Conservation (phyloP, 2,329 filamentous ascomycete genomes). For the Ascochyta rabiei region DNA sequence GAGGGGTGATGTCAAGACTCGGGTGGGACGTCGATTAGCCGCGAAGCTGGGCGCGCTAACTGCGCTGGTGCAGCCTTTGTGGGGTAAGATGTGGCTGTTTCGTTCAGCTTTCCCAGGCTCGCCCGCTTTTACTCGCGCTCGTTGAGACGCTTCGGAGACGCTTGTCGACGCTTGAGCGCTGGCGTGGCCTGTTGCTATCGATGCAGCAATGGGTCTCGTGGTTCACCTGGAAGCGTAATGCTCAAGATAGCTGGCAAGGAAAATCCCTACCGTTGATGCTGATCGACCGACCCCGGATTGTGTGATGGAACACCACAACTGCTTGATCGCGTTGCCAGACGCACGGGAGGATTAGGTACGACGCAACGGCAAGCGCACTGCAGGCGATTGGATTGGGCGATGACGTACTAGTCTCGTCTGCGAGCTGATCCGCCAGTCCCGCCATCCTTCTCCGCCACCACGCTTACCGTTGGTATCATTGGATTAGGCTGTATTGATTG, state of each 20-base stretch:
- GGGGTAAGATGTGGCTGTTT: slow-evolving; percentile 15
- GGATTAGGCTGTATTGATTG: slow-evolving; percentile 8
- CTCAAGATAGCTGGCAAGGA: not conserved
- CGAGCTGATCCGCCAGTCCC: slow-evolving; percentile 8
- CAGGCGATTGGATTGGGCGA: not conserved
- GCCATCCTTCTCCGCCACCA: slow-evolving; percentile 8
- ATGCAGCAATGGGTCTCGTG: slow-evolving; percentile 8
- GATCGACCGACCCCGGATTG: slow-evolving; percentile 4
- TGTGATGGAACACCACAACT: slow-evolving; percentile 8
- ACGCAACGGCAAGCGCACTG: not conserved
- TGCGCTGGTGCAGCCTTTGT: slow-evolving; percentile 1
- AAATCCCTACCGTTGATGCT: slow-evolving; percentile 3
- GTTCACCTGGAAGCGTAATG: slow-evolving; percentile 6
- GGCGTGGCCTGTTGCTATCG: slow-evolving; percentile 16
- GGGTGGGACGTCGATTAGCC: slow-evolving; percentile 16
- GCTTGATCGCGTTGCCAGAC: not conserved
- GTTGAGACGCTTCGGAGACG: slow-evolving; percentile 17
- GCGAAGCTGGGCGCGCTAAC: slow-evolving; percentile 11
- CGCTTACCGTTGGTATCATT: slow-evolving; percentile 9
- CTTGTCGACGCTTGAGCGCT: slow-evolving; percentile 15
- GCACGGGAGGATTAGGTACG: not conserved
- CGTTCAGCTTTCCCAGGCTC: slow-evolving; percentile 11
- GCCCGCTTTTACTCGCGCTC: slow-evolving; percentile 12
- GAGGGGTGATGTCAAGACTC: slow-evolving; percentile 19
- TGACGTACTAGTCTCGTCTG: slow-evolving; percentile 12